Evolutionary conservation across 805 yeast species (phyloP).

Genomic region (Pichia ethanolica): DNA sequence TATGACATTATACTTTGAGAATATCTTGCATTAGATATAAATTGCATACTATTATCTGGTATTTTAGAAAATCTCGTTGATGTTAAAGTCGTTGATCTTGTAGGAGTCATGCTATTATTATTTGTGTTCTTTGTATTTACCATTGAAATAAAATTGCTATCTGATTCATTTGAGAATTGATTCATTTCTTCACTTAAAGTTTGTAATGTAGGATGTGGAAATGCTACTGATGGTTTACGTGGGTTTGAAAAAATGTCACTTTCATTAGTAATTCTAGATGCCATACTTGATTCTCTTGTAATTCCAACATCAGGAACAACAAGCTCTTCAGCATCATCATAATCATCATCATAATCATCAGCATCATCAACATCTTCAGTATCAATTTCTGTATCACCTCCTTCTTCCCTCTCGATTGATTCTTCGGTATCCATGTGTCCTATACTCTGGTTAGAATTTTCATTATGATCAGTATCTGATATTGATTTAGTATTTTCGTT

Average conservation of each 20-base stretch:
- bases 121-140: not conserved
- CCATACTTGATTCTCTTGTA: slow-evolving; percentile 12
- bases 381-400: too few species aligned
- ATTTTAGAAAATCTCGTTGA: not conserved
- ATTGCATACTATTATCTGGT: slow-evolving; percentile 5
- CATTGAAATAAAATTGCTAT: not conserved
- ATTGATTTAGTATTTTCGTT: too few species aligned
- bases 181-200: slow-evolving; percentile 5
- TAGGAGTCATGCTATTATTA: not conserved
- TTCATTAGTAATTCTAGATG: slow-evolving; percentile 11
- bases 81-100: slow-evolving; percentile 5
- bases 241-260: slow-evolving; percentile 8
- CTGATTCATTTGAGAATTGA: not conserved
- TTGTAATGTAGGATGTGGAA: slow-evolving; percentile 2
- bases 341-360: slow-evolving; percentile 2
- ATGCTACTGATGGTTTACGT: slow-evolving; percentile 1
- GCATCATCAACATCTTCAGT: slow-evolving; percentile 1
- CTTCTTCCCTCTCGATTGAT: too few species aligned
- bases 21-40: slow-evolving; percentile 9
- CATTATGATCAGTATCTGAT: too few species aligned
- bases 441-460: too few species aligned
- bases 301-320: slow-evolving; percentile 10
- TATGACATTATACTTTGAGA: slow-evolving; percentile 9
- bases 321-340: slow-evolving; percentile 2
- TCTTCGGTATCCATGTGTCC: too few species aligned